Conservation (phyloP, 176 grass and related monocot genomes). For the Musa schizocarpa region DNA sequence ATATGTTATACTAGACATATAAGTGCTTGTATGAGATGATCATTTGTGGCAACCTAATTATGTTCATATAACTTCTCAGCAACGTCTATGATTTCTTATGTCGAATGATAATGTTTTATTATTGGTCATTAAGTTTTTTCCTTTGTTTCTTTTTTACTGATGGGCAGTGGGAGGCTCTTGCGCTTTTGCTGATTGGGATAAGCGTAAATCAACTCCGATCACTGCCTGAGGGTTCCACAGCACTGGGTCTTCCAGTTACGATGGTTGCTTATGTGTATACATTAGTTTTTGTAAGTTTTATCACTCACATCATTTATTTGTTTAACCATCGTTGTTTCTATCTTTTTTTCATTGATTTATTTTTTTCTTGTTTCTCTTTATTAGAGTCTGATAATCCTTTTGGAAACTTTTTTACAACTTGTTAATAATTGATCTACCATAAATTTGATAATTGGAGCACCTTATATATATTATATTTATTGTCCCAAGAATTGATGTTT, state of each 20-base stretch:
- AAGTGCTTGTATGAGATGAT: not conserved
- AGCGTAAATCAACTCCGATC: constrained; percentile 89
- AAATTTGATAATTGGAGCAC: not conserved
- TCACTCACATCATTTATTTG: constrained; percentile 9
- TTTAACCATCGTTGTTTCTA: constrained; percentile 7
- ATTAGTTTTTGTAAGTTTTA: constrained; percentile 87
- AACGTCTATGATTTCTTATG: not conserved
- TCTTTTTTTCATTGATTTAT: constrained; percentile 15
- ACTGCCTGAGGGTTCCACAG: constrained; percentile 42
- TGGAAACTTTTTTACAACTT: not conserved
- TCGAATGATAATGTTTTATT: not conserved
- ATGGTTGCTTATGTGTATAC: constrained; percentile 88
- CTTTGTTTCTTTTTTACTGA: constrained; percentile 8
- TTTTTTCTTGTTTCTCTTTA: not conserved
- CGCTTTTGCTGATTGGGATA: constrained; percentile 93
- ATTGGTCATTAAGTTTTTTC: not conserved
- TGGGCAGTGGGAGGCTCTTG: constrained; percentile 95
- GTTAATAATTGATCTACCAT: too few relatives aligned
- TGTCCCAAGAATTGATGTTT: too few relatives aligned
- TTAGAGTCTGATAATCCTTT: not conserved
- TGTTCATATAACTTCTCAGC: not conserved
- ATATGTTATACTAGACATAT: not conserved
- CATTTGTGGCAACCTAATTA: not conserved
- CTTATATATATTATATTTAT: not conserved
- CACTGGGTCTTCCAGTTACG: constrained; percentile 67